Conservation (phyloP, 768 basidiomycete species). For the Mycena vulgaris region DNA sequence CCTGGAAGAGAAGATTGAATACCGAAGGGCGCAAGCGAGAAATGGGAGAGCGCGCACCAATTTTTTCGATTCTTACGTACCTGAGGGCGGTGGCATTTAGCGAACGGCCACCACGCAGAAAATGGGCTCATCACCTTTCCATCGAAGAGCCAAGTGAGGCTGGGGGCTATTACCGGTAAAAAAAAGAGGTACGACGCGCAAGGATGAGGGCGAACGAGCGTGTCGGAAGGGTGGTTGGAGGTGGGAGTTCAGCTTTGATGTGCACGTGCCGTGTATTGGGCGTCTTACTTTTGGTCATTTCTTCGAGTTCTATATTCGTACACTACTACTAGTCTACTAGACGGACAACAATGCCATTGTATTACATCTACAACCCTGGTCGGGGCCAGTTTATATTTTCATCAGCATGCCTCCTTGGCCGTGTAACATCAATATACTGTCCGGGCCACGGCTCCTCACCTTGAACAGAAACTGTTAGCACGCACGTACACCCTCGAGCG, state of each 20-base stretch:
- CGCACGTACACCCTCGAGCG: conserved; percentile 4
- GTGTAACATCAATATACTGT: conserved; percentile 83
- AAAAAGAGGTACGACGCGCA: not conserved
- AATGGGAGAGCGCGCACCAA: conserved; percentile 77
- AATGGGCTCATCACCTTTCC: conserved; percentile 60
- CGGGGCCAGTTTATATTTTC: conserved; percentile 81
- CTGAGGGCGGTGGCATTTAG: conserved; percentile 57
- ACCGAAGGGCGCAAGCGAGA: conserved; percentile 36
- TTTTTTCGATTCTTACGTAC: conserved; percentile 98
- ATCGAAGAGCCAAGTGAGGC: conserved; percentile 44
- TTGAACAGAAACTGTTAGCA: conserved; percentile 46
- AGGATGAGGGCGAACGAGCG: conserved; percentile 5
- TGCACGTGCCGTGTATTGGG: not conserved
- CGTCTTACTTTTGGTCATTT: not conserved
- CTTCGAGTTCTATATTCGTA: not conserved
- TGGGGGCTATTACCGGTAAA: not conserved
- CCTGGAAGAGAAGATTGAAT: conserved; percentile 48
- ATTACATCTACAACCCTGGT: conserved; percentile 63
- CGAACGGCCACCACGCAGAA: not conserved
- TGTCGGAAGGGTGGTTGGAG: conserved; percentile 23
- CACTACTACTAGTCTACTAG: not conserved
- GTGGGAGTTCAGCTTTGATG: not conserved
- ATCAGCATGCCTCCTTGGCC: conserved; percentile 66
- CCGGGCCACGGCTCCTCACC: conserved; percentile 81
- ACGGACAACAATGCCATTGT: not conserved